A percentile compares a stretch with the other conserved stretches of the same genome.
phyloP scores from a whole-genome alignment of 225 moss, liverwort and hornwort genomes.

The Lunularia cruciata region DNA sequence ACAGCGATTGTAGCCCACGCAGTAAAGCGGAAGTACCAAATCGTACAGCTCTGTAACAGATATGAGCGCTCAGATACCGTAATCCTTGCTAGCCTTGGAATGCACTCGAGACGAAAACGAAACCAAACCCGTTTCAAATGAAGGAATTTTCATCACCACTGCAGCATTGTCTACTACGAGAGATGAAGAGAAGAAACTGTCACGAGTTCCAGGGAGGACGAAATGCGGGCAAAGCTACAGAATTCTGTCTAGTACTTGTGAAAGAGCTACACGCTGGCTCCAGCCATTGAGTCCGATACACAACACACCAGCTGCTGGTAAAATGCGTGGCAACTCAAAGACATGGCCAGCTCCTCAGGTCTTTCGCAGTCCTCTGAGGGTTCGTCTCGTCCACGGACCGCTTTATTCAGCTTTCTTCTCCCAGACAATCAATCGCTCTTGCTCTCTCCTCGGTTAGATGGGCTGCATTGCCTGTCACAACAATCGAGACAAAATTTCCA shows the following conservation, averaged over 20 bases:
- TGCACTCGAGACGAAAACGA: constrained; percentile 10
- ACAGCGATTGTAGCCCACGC: constrained; percentile 1
- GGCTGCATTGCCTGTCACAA: neutral
- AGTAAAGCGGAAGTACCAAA: neutral
- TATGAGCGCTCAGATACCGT: neutral
- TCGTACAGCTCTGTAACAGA: neutral
- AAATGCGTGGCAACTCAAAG: constrained; percentile 8
- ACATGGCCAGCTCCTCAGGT: constrained; percentile 6
- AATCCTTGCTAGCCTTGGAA: neutral
- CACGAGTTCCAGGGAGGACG: neutral
- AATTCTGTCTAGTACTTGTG: neutral
- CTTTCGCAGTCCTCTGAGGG: neutral
- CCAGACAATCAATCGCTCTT: neutral
- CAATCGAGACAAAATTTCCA: neutral
- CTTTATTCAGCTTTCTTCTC: neutral
- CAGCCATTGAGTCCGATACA: constrained; percentile 3
- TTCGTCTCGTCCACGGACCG: neutral
- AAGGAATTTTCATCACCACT: constrained; percentile 21
- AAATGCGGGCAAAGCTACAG: neutral
- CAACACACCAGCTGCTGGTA: neutral
- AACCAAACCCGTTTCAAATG: constrained; percentile 17
- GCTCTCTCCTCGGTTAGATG: neutral
- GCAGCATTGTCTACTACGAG: constrained; percentile 13
- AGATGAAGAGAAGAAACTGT: neutral
- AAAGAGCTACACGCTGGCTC: constrained; percentile 1